phyloP scores from a whole-genome alignment of 1,284 basidiomycete genomes.

The Marasmius fiardii region DNA sequence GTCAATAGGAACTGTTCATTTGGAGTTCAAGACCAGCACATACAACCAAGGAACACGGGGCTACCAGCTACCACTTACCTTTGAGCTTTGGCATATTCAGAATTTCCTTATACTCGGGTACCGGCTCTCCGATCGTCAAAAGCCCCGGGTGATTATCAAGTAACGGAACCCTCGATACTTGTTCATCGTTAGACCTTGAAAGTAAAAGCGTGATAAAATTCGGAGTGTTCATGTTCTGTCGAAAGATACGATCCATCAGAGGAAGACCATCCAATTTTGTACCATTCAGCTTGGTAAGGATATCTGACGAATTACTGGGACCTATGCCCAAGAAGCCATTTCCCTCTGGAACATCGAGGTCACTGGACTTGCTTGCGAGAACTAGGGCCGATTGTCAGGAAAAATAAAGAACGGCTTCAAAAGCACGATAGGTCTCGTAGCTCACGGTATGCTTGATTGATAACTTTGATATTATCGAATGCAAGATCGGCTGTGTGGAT shows the following conservation, averaged over 20 bases:
- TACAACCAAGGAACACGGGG: neutral
- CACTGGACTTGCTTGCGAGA: neutral
- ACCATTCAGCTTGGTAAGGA: neutral
- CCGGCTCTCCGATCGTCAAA: constrained; percentile 9
- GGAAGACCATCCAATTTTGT: neutral
- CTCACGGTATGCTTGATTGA: constrained; percentile 1
- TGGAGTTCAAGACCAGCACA: neutral
- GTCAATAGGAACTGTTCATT: neutral
- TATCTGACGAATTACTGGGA: neutral
- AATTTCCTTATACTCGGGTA: constrained; percentile 3
- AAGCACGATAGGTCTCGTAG: neutral
- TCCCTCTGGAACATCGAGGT: neutral
- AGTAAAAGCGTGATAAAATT: neutral
- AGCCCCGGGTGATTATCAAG: constrained; percentile 8
- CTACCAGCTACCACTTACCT: neutral
- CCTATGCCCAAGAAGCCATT: neutral
- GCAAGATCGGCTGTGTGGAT: neutral
- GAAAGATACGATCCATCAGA: constrained; percentile 1
- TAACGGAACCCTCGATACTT: neutral
- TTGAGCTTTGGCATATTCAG: constrained; percentile 3
- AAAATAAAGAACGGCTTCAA: no score
- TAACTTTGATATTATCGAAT: neutral
- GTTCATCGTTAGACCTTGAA: neutral
- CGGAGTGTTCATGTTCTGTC: neutral
- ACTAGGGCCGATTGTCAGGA: neutral